Base-by-base conservation (phyloP, 768 basidiomycete species). In the Cyclocybe cylindracea region DNA sequence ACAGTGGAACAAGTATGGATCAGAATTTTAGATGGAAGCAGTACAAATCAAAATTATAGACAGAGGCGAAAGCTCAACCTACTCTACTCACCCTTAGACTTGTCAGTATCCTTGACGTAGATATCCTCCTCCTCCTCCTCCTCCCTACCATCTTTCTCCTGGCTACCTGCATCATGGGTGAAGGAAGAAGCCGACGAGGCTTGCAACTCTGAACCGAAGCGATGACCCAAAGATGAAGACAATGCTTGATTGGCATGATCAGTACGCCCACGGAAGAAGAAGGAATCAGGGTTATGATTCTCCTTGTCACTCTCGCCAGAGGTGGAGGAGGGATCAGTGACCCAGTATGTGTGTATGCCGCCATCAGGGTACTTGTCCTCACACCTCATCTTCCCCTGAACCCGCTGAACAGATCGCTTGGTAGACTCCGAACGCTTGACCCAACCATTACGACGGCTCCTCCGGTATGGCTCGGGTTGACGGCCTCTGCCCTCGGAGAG, bases 241-340 rank as follows among this genome's bases (percentile, higher is more conserved):
- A 34, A 29, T 42, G 40, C 35, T 39, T 48, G 32, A 29, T 38
- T 8, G 24, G 46, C 36, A n/a, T 34, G 32, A 36, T 18, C 31
- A 11, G 29, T 39, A 16, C 36, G 34, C 10, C 38, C 39, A 45
- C 33, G 32, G 13, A 24, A n/a, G 7, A 18, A 18, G 36, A 35
- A 32, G 9, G 53, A 44, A 44, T 38, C 24, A 16, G 49, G 49
- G 34, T 34, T 13, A 37, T 44, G 29, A 36, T 56, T 55, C 18
- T 61, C 53, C 19, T 56, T 60, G 53, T 48, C 48, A 56, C 34
- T 60, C 56, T n/a, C n/a, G n/a, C n/a, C n/a, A 18, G 46, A 60
- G 6, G 56, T 46, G 47, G 50, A 54, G 1, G 59, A 57, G 2
- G 50, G 56, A 44, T 60, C 56, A 5, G 56, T 60, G 7, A 60